Conservation (phyloP, 2,329 filamentous ascomycete genomes). For the Gyromitra esculenta region DNA sequence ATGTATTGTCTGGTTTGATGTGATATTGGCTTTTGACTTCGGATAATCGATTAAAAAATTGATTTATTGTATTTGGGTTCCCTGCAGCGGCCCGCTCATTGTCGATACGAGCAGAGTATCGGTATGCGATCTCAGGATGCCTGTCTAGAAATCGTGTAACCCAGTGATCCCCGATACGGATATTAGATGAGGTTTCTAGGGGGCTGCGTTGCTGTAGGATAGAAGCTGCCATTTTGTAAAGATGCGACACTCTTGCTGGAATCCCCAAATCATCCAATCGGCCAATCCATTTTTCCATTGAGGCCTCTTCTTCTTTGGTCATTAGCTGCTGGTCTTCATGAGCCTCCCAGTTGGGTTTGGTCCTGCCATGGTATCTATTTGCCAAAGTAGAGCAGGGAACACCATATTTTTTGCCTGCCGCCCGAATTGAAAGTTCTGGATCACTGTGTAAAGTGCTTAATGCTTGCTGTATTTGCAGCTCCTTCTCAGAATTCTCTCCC, state of each 20-base stretch:
- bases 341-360: background rate
- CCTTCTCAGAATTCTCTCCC: too few relatives aligned
- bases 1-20: background rate
- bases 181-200: background rate
- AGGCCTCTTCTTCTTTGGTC: constrained; percentile 10
- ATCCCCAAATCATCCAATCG: constrained; percentile 23
- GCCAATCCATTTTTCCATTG: constrained; percentile 3
- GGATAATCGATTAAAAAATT: constrained; percentile 13
- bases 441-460: too few relatives aligned
- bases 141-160: background rate
- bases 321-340: constrained; percentile 9
- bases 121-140: background rate
- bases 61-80: background rate
- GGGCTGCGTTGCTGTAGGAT: background rate
- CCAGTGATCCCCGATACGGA: background rate
- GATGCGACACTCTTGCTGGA: constrained; percentile 12
- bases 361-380: background rate
- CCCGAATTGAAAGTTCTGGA: too few relatives aligned
- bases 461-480: too few relatives aligned
- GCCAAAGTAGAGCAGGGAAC: background rate
- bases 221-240: background rate
- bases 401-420: background rate
- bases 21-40: background rate
- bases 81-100: constrained; percentile 4
- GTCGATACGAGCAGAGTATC: background rate